Evolutionary conservation across 2,329 filamentous ascomycete genomes (phyloP).

Genomic region (Penicillium rolfsii): DNA sequence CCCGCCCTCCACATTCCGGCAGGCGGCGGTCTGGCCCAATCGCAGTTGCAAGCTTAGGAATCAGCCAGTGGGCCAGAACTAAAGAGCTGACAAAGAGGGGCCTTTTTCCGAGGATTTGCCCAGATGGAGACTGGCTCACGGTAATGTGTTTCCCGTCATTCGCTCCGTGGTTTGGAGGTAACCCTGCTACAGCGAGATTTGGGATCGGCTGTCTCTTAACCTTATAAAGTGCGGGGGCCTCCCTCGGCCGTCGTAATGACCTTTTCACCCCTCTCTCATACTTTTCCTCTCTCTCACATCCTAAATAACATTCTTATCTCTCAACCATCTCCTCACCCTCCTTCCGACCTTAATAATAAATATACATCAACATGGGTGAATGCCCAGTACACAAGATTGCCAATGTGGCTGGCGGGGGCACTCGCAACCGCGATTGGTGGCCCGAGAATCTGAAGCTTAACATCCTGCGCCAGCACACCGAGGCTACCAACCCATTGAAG

Average conservation of each 20-base stretch:
- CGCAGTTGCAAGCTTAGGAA: slow-evolving; percentile 13
- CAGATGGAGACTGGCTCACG: background rate
- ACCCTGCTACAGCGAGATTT: background rate
- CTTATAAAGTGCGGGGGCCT: slow-evolving; percentile 23
- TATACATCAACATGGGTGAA: slow-evolving; percentile 29
- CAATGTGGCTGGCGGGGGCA: slow-evolving; percentile 63
- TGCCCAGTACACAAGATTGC: slow-evolving; percentile 35
- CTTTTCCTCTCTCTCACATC: background rate
- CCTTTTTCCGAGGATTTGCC: slow-evolving; percentile 9
- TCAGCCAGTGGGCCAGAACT: slow-evolving; percentile 14
- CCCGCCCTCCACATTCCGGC: slow-evolving; percentile 12
- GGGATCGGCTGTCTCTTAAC: background rate
- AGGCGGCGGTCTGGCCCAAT: slow-evolving; percentile 14
- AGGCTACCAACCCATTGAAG: slow-evolving; percentile 65
- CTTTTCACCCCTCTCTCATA: background rate
- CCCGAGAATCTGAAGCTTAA: slow-evolving; percentile 68
- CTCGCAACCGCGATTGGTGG: slow-evolving; percentile 74
- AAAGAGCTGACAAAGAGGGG: slow-evolving; percentile 15
- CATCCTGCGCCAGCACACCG: slow-evolving; percentile 72
- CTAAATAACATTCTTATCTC: background rate
- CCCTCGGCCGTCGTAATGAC: background rate
- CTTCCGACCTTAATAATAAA: background rate
- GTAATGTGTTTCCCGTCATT: slow-evolving; percentile 21
- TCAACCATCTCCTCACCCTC: background rate
- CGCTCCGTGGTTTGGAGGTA: slow-evolving; percentile 1